Evolutionary conservation across 768 basidiomycete species (phyloP).

Genomic region (Neoboletus brunneissimus): DNA sequence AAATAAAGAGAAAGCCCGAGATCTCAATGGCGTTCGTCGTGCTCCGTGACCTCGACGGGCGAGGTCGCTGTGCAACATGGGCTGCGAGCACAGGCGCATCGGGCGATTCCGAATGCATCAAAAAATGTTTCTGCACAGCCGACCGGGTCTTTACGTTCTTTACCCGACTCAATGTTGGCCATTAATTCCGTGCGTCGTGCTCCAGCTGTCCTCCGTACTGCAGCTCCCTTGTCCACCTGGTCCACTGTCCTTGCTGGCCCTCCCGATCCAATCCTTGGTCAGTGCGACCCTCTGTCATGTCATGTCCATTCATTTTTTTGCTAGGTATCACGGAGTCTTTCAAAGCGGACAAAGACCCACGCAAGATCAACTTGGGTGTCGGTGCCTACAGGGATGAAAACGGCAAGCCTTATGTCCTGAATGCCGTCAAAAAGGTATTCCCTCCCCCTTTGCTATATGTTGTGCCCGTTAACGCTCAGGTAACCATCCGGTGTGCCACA

Average conservation of each 20-base stretch:
- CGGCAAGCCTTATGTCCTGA: conserved; percentile 94
- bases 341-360: conserved; percentile 89
- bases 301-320: conserved; percentile 7
- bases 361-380: conserved; percentile 97
- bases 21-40: background rate
- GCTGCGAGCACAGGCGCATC: conserved; percentile 1
- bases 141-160: background rate
- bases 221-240: conserved; percentile 68
- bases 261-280: conserved; percentile 91
- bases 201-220: conserved; percentile 36
- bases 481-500: conserved; percentile 26
- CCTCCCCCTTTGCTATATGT: background rate
- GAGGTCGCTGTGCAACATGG: background rate
- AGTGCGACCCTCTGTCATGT: conserved; percentile 17
- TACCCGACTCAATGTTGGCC: conserved; percentile 37
- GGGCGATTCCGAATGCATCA: conserved; percentile 17
- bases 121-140: background rate
- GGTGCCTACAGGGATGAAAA: conserved; percentile 93
- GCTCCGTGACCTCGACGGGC: background rate
- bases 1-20: background rate
- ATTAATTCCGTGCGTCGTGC: conserved; percentile 49
- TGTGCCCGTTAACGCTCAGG: background rate
- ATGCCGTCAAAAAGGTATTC: conserved; percentile 78
- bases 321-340: conserved; percentile 92
- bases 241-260: conserved; percentile 81